Conservation (phyloP, 768 basidiomycete genomes). For the Suillus subalutaceus region DNA sequence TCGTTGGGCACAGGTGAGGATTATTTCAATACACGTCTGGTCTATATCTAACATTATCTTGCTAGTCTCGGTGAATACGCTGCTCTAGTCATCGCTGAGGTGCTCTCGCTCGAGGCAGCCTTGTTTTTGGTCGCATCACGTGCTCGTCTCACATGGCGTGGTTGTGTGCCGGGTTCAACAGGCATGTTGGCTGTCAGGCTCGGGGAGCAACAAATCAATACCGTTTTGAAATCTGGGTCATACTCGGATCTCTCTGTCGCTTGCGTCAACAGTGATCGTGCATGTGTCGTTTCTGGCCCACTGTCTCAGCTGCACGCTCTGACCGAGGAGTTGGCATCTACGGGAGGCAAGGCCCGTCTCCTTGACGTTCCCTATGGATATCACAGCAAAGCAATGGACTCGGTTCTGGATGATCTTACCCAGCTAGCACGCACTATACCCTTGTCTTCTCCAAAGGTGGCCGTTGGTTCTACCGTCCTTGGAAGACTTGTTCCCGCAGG, state of each 20-base stretch:
- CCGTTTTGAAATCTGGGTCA: slow-evolving; percentile 32
- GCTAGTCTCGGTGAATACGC: slow-evolving; percentile 76
- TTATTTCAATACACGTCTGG: background rate
- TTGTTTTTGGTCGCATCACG: slow-evolving; percentile 60
- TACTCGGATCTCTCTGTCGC: slow-evolving; percentile 51
- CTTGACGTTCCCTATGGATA: slow-evolving; percentile 64
- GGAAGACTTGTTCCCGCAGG: slow-evolving; percentile 58
- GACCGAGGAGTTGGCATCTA: slow-evolving; percentile 42
- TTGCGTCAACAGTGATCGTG: slow-evolving; percentile 61
- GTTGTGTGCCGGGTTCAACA: slow-evolving; percentile 46
- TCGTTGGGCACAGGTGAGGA: slow-evolving; percentile 73
- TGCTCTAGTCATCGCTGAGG: slow-evolving; percentile 64
- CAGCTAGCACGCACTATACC: slow-evolving; percentile 39
- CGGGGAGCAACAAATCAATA: slow-evolving; percentile 35
- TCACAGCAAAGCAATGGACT: slow-evolving; percentile 67
- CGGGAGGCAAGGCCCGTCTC: slow-evolving; percentile 42
- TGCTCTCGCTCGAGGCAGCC: slow-evolving; percentile 58
- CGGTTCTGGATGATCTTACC: slow-evolving; percentile 53
- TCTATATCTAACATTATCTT: slow-evolving; percentile 3
- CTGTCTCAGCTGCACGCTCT: slow-evolving; percentile 45
- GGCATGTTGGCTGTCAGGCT: slow-evolving; percentile 67
- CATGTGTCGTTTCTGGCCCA: slow-evolving; percentile 65
- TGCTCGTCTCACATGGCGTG: slow-evolving; percentile 55
- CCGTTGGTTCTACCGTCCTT: slow-evolving; percentile 63
- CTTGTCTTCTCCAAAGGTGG: slow-evolving; percentile 52